Evolutionary conservation across 2,329 filamentous ascomycete species (phyloP), one percentile per base, ranked within the genome.

Genomic region (Sporothrix schenckii): DNA sequence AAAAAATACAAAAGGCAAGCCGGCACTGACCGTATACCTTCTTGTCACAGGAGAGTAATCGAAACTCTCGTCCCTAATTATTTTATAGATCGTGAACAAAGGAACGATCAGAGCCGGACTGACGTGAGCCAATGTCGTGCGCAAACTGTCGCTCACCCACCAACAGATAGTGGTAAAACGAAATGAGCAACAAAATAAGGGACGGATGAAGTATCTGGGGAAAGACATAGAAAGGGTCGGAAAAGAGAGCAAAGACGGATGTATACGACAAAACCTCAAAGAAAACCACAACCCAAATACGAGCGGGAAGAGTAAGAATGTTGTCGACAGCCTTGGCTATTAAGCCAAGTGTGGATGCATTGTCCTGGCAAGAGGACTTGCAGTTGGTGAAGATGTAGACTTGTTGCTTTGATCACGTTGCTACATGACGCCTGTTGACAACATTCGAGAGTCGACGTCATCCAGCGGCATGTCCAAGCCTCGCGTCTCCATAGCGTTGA

Each of bases 381-480:
- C 6, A 9, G 4, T 34, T 34, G 34, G 34, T 3, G 7, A 34
- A 34, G 34, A 2, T 5, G 5, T 34, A 34, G 34, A 34, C 7
- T 34, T 50, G 49, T 21, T n/a, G 49, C 49, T 21, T 21, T 19
- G 41, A 13, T 7, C 7, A n/a, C 19, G 16, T 50, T 16, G 39
- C 66, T 80, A 81, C 75, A 81, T 79, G 49, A 81, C 78, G 14
- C 74, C 70, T 16, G 78, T 72, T 1, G 77, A 74, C 27, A 80
- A 76, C 19, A 81, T 74, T 73, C 80, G 79, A 4, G 80, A 76
- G 24, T 80, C 80, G 73, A 82, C 80, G 44, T 80, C 80, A 63
- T 80, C 78, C 75, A 81, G 77, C 0, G 78, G 70, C 72, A 76
- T 74, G 77, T 80, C 80, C 75, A 82, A 78, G 16, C 78, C 79